A percentile compares a stretch with the other conserved stretches of the same genome.
Evolutionary conservation across 345 rosid species (phyloP).

Genomic region (Dipteronia sinensis): DNA sequence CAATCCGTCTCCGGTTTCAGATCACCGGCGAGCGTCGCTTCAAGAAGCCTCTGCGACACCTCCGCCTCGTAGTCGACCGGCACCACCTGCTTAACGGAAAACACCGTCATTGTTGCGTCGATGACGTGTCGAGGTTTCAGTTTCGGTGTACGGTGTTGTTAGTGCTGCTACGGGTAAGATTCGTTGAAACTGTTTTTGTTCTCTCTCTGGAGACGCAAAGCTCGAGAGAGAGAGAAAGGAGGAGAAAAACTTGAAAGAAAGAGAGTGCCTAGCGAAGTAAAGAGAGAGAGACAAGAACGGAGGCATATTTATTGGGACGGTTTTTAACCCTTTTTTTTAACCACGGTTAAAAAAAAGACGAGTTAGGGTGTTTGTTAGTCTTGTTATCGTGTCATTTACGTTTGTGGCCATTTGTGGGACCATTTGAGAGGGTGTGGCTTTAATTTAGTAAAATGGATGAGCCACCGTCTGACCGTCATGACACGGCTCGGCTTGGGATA

Average conservation of each 20-base stretch:
- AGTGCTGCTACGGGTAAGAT: constrained; percentile 22
- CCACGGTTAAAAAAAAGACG: too few species aligned
- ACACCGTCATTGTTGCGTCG: constrained; percentile 60
- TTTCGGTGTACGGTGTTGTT: constrained; percentile 17
- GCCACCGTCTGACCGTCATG: constrained; percentile 4
- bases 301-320: too few species aligned
- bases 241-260: constrained; percentile 42
- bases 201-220: constrained; percentile 36
- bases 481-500: not conserved
- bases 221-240: constrained; percentile 36
- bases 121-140: constrained; percentile 11
- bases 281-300: not conserved
- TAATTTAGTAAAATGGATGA: not conserved
- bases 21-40: constrained; percentile 71
- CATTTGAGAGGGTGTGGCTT: not conserved
- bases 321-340: too few species aligned
- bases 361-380: too few species aligned
- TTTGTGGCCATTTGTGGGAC: constrained; percentile 12
- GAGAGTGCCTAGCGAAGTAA: constrained; percentile 55
- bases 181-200: constrained; percentile 7
- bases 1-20: constrained; percentile 58
- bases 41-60: constrained; percentile 83
- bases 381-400: not conserved
- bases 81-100: constrained; percentile 86
- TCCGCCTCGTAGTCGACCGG: constrained; percentile 89